Percentiles rank a stretch among this genome's conserved stretches.
phyloP scores from a whole-genome alignment of 2,329 filamentous ascomycete genomes.

The Colletotrichum graminicola region DNA sequence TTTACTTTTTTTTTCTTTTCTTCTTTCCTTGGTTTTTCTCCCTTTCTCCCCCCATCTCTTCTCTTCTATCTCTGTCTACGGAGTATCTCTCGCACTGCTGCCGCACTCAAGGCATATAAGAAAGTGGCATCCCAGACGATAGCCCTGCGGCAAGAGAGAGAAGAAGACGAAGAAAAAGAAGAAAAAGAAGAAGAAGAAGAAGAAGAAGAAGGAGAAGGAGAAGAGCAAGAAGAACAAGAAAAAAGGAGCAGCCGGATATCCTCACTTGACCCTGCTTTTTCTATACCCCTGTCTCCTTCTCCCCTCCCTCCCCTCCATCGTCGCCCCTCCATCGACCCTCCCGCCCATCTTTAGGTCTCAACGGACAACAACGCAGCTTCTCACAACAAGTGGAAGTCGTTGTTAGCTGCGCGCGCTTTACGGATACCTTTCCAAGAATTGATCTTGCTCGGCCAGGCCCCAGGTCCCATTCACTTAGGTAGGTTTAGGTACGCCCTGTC shows the following conservation, averaged over 20 bases:
- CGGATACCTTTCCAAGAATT: slow-evolving; percentile 5
- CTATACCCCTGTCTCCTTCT: slow-evolving; percentile 16
- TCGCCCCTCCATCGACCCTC: slow-evolving; percentile 32
- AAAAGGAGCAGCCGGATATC: slow-evolving; percentile 19
- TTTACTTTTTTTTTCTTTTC: background rate
- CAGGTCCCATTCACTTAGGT: background rate
- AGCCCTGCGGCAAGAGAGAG: slow-evolving; percentile 30
- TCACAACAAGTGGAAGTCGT: background rate
- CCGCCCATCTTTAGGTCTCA: slow-evolving; percentile 23
- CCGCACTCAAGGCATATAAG: background rate
- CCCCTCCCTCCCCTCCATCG: slow-evolving; percentile 17
- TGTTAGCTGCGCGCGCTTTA: background rate
- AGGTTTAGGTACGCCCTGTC: slow-evolving; percentile 8
- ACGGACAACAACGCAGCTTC: background rate
- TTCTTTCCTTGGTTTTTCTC: background rate
- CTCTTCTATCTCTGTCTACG: background rate
- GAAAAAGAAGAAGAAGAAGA: too few relatives aligned
- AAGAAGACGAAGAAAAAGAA: too few relatives aligned
- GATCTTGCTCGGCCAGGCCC: slow-evolving; percentile 5
- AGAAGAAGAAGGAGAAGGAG: too few relatives aligned
- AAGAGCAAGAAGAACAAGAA: background rate
- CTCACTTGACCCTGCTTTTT: slow-evolving; percentile 38
- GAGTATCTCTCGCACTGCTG: background rate
- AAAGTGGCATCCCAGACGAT: slow-evolving; percentile 19
- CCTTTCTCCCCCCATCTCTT: background rate